Conservation (phyloP, 352 stramenopile species). For the Globisporangium nagaii region DNA sequence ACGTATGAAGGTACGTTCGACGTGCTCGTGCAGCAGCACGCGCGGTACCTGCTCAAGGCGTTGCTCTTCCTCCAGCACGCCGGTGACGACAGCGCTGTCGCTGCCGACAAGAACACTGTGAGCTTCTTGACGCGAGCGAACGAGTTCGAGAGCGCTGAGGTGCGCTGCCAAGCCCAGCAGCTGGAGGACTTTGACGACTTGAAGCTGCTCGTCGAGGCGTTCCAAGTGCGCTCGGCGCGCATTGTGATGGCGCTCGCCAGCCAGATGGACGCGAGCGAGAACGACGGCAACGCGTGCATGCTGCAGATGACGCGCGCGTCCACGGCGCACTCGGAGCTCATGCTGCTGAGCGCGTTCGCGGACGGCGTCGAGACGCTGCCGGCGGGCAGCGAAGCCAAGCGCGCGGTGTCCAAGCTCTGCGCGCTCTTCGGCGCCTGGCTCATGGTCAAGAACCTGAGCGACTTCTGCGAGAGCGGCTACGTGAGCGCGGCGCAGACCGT, state of each 20-base stretch:
- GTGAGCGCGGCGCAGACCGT: constrained; percentile 21
- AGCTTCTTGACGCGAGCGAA: too few species aligned
- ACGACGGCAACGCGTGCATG: constrained; percentile 23
- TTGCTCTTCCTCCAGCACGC: too few species aligned
- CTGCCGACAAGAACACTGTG: too few species aligned
- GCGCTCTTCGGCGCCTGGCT: constrained; percentile 23
- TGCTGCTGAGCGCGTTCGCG: constrained; percentile 23
- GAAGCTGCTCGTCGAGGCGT: constrained; percentile 17
- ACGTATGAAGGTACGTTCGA: constrained; percentile 76
- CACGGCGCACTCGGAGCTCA: constrained; percentile 24
- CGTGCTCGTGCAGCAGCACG: constrained; percentile 65
- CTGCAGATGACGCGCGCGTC: constrained; percentile 35
- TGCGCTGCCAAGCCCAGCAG: constrained; percentile 10
- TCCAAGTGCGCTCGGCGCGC: constrained; percentile 21
- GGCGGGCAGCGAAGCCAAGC: too few species aligned
- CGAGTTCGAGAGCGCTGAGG: constrained; percentile 13
- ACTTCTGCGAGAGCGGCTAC: constrained; percentile 39
- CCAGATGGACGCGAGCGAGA: not conserved
- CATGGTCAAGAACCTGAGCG: constrained; percentile 21
- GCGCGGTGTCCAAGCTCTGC: constrained; percentile 18
- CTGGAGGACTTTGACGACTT: constrained; percentile 22
- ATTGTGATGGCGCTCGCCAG: constrained; percentile 6
- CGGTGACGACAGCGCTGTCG: too few species aligned
- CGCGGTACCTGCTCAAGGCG: constrained; percentile 59
- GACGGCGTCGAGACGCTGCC: constrained; percentile 12